Evolutionary conservation across 108 stramenopile species (phyloP), one percentile per base, ranked within the genome.

Genomic region (Phaeodactylum tricornutum): DNA sequence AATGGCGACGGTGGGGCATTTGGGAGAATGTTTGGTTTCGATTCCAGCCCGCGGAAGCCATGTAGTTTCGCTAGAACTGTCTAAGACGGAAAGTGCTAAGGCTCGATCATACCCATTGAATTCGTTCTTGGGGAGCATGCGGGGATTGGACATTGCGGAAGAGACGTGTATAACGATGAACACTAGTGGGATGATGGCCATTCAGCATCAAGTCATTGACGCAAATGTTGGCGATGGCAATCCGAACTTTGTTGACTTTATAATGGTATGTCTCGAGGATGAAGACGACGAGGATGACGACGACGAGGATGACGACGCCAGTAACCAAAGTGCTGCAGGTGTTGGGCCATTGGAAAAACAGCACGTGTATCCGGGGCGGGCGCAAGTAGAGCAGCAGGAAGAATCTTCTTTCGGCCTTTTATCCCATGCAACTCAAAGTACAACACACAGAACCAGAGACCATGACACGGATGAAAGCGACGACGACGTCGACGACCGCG

Each of bases 161-260:
- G 81, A 82, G 54, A 73, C 76, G 15, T 78, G 76, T 48, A 67
- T 82, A 19, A 75, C 71, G 31, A 66, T 82, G 30, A 82, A 78
- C 64, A 28, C 52, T 15, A 56, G 68, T 28, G 81, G 81, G 7
- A 82, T 82, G 67, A 74, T 82, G 62, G 81, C 81, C 16, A 77
- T 82, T 41, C 81, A 82, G 52, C 81, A 82, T 61, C 76, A 82
- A 47, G 56, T 75, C 23, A 38, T 67, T 2, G 57, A 71, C 41
- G 22, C n/a, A 43, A 26, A 25, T 17, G 53, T 57, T 23, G 47
- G 51, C 28, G 39, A 55, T 30, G 71, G 56, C 9, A 43, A 47
- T 8, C 74, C 78, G 1, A 72, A 61, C 44, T 77, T 76, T 60
- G 72, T 81, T 25, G 79, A 74, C 61, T 75, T 76, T 50, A 70